phyloP scores from a whole-genome alignment of 495 filamentous ascomycete species.

The Penicillium daleae region DNA sequence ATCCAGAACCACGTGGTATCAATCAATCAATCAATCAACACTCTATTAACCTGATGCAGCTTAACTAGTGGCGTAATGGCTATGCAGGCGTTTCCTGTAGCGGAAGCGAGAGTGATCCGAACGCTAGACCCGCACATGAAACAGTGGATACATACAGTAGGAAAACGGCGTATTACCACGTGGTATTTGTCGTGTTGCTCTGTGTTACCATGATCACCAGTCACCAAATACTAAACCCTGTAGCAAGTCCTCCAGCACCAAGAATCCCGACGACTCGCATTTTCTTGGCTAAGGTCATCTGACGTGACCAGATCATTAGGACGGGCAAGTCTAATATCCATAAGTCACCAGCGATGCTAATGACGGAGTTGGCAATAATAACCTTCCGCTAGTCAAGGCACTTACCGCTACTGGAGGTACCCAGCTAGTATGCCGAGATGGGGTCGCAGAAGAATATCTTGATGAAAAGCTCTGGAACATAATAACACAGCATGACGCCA shows the following conservation, averaged over 20 bases:
- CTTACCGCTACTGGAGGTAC: background rate
- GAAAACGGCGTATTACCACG: too few species aligned
- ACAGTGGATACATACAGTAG: too few species aligned
- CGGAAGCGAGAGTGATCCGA: too few species aligned
- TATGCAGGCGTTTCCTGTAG: too few species aligned
- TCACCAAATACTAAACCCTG: background rate
- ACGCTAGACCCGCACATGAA: too few species aligned
- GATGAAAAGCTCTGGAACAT: background rate
- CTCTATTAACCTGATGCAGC: too few species aligned
- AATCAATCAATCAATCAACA: too few species aligned
- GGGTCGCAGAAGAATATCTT: constrained; percentile 2
- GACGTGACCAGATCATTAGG: background rate
- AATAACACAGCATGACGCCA: background rate
- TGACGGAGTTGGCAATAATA: background rate
- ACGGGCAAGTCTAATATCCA: background rate
- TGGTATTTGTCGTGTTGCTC: background rate
- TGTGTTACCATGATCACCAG: background rate
- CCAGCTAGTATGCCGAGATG: constrained; percentile 1
- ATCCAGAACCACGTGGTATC: constrained; percentile 2
- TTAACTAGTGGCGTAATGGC: too few species aligned
- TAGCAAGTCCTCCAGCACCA: constrained; percentile 1
- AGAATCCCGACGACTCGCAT: background rate
- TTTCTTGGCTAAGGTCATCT: background rate
- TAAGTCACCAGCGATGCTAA: background rate
- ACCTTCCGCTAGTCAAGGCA: constrained; percentile 2